Percentiles rank a stretch among this genome's conserved stretches.
phyloP scores from a whole-genome alignment of 1,284 basidiomycete genomes.

The Ganoderma sinense region DNA sequence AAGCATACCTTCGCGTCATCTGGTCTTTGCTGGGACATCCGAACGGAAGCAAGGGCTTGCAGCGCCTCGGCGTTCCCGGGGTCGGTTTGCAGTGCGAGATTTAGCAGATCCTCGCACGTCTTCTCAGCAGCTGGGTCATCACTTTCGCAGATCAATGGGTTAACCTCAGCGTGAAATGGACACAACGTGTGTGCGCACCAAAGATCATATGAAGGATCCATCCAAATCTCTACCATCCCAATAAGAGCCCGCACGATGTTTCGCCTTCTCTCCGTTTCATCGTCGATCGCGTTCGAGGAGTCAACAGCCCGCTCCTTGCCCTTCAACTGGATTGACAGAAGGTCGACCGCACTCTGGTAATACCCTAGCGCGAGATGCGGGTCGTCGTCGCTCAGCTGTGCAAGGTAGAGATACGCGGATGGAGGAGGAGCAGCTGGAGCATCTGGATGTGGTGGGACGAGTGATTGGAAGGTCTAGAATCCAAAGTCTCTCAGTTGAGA shows the following conservation, averaged over 20 bases:
- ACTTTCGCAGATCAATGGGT: conserved; percentile 48
- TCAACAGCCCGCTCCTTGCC: conserved; percentile 68
- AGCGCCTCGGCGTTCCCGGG: conserved; percentile 84
- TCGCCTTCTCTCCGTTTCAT: conserved; percentile 70
- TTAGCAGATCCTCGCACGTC: conserved; percentile 83
- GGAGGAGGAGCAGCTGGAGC: conserved; percentile 72
- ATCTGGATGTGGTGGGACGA: conserved; percentile 66
- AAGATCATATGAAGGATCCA: conserved; percentile 88
- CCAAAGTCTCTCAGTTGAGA: conserved; percentile 3
- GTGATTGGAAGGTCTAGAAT: conserved; percentile 67
- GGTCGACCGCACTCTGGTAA: conserved; percentile 83
- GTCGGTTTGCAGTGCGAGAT: conserved; percentile 77
- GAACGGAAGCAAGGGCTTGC: conserved; percentile 86
- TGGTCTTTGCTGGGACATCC: conserved; percentile 86
- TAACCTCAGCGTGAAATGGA: neutral
- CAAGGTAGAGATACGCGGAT: conserved; percentile 90
- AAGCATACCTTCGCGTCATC: conserved; percentile 82
- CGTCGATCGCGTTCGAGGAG: conserved; percentile 47
- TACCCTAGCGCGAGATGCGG: conserved; percentile 81
- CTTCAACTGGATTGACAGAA: conserved; percentile 76
- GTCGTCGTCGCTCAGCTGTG: conserved; percentile 83
- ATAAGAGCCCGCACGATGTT: conserved; percentile 88
- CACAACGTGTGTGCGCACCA: conserved; percentile 63
- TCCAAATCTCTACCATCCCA: conserved; percentile 96
- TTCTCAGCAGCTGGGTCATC: conserved; percentile 83